Base-by-base conservation (phyloP, 345 rosid species). In the Adansonia digitata region DNA sequence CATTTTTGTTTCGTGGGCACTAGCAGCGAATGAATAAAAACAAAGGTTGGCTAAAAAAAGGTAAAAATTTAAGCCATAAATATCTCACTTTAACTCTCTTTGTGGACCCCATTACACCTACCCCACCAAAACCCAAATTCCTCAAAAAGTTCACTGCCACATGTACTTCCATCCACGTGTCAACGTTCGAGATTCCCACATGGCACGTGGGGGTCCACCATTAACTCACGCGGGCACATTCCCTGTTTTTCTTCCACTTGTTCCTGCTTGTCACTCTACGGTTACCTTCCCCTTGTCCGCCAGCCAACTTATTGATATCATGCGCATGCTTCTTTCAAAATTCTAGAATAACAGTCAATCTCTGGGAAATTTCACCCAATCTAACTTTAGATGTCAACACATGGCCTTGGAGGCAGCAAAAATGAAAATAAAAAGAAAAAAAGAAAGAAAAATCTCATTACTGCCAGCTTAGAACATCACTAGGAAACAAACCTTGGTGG, bases 241-340 rank as follows among this genome's bases (percentile, higher is more conserved):
- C 37, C 46, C 37, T 8, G 12, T 46, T n/a, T 62, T 35, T 56
- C 26, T 18, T 18, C 14, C 14, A 27, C 10, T 5, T n/a, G n/a
- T n/a, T n/a, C n/a, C n/a, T n/a, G n/a, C n/a, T n/a, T 4, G 0
- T 29, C 57, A 27, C 26, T n/a, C n/a, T n/a, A n/a, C n/a, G 4
- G 5, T 5, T 29, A 6, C 5, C 13, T 1, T 11, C 10, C 14
- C 20, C 64, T 40, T 26, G 24, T 15, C 67, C 39, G 15, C 39
- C 68, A 9, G n/a, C n/a, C n/a, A 55, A 60, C 29, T 45, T 43
- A 43, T 60, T 5, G 39, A 62, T 35, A 10, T 10, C 14, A 60
- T 34, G 74, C 85, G 82, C 85, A 69, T 77, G 85, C 80, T 69
- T 20, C 14, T 31, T 24, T 5, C 45, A 27, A 17, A 20, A 51